These are phyloP conservation scores for Ophiosphaerella korrae DNA, from an alignment of 2,329 filamentous ascomycete species.

Conservation along the genomic window DNA sequence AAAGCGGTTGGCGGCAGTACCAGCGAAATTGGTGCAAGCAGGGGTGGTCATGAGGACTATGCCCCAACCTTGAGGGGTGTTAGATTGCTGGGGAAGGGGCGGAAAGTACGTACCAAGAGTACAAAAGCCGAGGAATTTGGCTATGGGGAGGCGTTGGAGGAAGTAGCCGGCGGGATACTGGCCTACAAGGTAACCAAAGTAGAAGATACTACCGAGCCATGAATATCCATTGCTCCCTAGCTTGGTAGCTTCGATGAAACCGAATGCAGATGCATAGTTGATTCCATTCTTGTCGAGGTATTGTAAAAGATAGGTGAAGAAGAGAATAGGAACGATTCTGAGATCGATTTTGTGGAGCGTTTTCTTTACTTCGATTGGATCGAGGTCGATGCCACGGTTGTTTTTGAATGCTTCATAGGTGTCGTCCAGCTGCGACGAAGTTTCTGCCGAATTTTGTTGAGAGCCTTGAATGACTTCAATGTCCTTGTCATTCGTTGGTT, in stretches of 20 bases:
- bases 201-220: conserved; percentile 58
- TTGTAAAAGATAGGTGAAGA: conserved; percentile 47
- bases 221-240: conserved; percentile 50
- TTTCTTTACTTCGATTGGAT: conserved; percentile 32
- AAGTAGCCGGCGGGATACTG: conserved; percentile 54
- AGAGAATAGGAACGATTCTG: conserved; percentile 38
- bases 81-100: background rate
- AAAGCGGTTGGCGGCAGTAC: conserved; percentile 50
- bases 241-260: conserved; percentile 54
- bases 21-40: conserved; percentile 48
- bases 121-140: conserved; percentile 51
- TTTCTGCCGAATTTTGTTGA: conserved; percentile 19
- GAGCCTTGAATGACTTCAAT: conserved; percentile 23
- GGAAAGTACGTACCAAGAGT: conserved; percentile 20
- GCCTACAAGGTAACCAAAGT: conserved; percentile 55
- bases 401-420: conserved; percentile 40
- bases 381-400: conserved; percentile 22
- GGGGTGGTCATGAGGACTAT: conserved; percentile 50
- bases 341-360: conserved; percentile 38
- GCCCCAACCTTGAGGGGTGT: conserved; percentile 39
- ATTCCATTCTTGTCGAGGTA: conserved; percentile 55
- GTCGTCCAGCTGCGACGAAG: conserved; percentile 37
- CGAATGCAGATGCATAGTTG: conserved; percentile 59
- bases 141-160: conserved; percentile 54
- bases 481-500: conserved; percentile 16